phyloP scores from a whole-genome alignment of 257 asterid genomes.

The Apocynum venetum region DNA sequence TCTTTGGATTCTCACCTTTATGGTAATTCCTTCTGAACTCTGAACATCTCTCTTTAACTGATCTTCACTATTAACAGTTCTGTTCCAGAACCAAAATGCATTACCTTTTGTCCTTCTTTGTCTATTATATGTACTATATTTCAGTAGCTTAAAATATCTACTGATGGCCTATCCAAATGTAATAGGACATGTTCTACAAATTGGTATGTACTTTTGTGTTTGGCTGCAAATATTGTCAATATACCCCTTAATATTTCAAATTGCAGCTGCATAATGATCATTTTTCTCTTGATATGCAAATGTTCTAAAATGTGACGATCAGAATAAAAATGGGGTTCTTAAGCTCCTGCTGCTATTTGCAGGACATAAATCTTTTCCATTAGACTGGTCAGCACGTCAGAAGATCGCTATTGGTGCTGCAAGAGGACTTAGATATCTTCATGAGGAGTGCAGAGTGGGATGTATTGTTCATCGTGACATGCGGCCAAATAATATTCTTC shows the following conservation, averaged over 20 bases:
- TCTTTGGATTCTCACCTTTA: conserved; percentile 83
- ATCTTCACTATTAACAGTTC: not conserved
- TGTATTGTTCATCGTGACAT: conserved; percentile 89
- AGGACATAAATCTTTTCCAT: conserved; percentile 43
- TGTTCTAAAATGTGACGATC: not conserved
- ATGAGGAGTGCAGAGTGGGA: conserved; percentile 95
- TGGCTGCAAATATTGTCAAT: no score
- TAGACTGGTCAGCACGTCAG: conserved; percentile 71
- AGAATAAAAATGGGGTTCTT: not conserved
- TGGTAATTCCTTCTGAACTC: conserved; percentile 45
- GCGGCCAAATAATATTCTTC: conserved; percentile 91
- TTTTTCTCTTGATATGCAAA: not conserved
- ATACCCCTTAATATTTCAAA: no score
- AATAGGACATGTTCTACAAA: not conserved
- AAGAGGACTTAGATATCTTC: conserved; percentile 86
- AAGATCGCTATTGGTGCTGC: conserved; percentile 87
- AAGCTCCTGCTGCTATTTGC: not conserved
- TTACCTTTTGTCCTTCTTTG: not conserved
- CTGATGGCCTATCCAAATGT: not conserved
- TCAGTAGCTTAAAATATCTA: not conserved
- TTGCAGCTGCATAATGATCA: no score
- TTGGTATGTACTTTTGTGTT: not conserved
- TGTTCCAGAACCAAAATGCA: not conserved
- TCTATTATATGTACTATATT: not conserved
- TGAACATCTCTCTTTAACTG: not conserved